A percentile compares a stretch with the other conserved stretches of the same genome.
Conservation (phyloP, 106 monocot species). For the Gastrodia elata region DNA sequence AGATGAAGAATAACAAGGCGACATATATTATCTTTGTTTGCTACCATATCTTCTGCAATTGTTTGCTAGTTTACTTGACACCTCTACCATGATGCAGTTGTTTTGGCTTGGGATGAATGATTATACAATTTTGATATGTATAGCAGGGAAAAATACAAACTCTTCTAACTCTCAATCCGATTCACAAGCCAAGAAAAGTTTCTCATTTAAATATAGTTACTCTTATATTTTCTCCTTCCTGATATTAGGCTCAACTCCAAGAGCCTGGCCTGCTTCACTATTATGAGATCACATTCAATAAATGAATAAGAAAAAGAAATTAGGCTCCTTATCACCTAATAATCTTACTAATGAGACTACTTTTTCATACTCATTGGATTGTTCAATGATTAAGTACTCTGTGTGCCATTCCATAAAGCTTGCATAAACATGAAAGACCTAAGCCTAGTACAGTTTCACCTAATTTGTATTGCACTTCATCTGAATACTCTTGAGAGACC, state of each 20-base stretch:
- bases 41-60: background rate
- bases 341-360: background rate
- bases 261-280: background rate
- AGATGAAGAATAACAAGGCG: too few relatives aligned
- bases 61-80: background rate
- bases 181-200: background rate
- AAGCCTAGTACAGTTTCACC: background rate
- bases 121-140: background rate
- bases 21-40: too few relatives aligned
- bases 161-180: background rate
- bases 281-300: background rate
- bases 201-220: background rate
- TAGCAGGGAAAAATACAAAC: background rate
- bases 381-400: background rate
- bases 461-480: background rate
- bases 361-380: background rate
- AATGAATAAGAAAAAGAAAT: background rate
- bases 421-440: background rate
- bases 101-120: background rate
- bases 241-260: background rate
- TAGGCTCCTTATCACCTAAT: background rate
- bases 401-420: background rate
- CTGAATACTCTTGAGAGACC: background rate
- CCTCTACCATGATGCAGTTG: background rate
- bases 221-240: background rate